Conservation (phyloP, 2,329 filamentous ascomycete genomes). For the Endocalyx cinctus region DNA sequence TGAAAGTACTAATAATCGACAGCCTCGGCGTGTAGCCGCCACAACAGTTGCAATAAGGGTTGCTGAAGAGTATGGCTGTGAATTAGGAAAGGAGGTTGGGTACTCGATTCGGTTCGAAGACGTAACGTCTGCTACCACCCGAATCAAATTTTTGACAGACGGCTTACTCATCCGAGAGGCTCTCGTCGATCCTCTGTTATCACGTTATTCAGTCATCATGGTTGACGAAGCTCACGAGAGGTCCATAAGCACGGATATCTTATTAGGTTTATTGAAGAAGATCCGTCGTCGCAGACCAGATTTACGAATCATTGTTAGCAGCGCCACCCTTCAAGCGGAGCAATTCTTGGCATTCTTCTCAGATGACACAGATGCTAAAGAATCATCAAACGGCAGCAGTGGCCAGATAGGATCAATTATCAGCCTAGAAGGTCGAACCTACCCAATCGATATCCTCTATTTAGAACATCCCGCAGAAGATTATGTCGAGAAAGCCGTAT, state of each 20-base stretch:
- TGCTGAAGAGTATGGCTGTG: constrained; percentile 81
- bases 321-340: constrained; percentile 87
- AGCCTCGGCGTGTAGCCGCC: constrained; percentile 87
- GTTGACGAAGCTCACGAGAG: constrained; percentile 96
- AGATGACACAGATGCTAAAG: constrained; percentile 32
- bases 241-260: constrained; percentile 85
- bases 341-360: constrained; percentile 78
- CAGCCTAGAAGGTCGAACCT: constrained; percentile 80
- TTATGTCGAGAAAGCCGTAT: constrained; percentile 78
- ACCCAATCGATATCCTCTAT: constrained; percentile 84
- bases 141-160: constrained; percentile 94
- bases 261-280: constrained; percentile 88
- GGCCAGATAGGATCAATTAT: constrained; percentile 56
- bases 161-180: constrained; percentile 88
- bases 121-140: constrained; percentile 76
- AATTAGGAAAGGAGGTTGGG: constrained; percentile 84
- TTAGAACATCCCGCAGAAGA: constrained; percentile 73
- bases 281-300: constrained; percentile 76
- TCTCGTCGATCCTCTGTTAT: constrained; percentile 84
- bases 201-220: constrained; percentile 93
- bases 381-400: constrained; percentile 19
- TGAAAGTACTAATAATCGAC: constrained; percentile 18
- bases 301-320: constrained; percentile 84
- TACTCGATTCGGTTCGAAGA: constrained; percentile 94
- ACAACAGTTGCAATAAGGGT: constrained; percentile 86